Evolutionary conservation across 148 eudicot genomes (phyloP).

Genomic region (Chenopodium suecicum): DNA sequence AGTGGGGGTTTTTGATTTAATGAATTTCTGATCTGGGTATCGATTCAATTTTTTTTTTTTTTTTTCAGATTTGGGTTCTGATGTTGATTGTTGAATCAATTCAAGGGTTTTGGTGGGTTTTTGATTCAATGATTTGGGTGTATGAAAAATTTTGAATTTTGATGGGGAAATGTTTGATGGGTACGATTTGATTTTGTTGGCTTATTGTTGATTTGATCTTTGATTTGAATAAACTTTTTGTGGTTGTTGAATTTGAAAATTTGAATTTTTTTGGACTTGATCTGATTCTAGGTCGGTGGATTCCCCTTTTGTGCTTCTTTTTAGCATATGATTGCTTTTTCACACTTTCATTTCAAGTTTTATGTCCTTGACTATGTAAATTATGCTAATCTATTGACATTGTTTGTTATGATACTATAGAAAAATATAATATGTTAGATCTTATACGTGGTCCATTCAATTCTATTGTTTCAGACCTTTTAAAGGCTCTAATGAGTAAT

Average conservation of each 20-base stretch:
- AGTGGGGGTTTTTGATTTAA: too few species aligned
- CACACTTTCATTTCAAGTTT: neutral
- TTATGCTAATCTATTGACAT: neutral
- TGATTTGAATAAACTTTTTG: slow-evolving; percentile 1
- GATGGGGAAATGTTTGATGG: slow-evolving; percentile 6
- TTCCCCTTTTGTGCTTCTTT: slow-evolving; percentile 6
- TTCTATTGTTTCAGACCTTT: neutral
- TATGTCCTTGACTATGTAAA: slow-evolving; percentile 6
- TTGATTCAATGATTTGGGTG: slow-evolving; percentile 1
- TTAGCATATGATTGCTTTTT: slow-evolving; percentile 17
- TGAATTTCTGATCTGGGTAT: too few species aligned
- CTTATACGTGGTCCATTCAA: slow-evolving; percentile 4
- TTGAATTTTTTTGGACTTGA: neutral
- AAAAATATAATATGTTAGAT: slow-evolving; percentile 6
- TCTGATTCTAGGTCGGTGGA: slow-evolving; percentile 5
- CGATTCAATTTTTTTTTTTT: neutral
- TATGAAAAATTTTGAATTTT: neutral
- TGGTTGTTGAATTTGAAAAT: neutral
- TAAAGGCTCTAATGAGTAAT: neutral
- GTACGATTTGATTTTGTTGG: neutral
- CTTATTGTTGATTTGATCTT: neutral
- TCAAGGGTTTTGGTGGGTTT: neutral
- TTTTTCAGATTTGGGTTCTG: neutral
- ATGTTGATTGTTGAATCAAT: too few species aligned
- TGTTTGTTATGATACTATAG: neutral